These are phyloP conservation scores for Penicillium sp. DNA, from an alignment of 2,329 filamentous ascomycete species.

Conservation along the genomic window DNA sequence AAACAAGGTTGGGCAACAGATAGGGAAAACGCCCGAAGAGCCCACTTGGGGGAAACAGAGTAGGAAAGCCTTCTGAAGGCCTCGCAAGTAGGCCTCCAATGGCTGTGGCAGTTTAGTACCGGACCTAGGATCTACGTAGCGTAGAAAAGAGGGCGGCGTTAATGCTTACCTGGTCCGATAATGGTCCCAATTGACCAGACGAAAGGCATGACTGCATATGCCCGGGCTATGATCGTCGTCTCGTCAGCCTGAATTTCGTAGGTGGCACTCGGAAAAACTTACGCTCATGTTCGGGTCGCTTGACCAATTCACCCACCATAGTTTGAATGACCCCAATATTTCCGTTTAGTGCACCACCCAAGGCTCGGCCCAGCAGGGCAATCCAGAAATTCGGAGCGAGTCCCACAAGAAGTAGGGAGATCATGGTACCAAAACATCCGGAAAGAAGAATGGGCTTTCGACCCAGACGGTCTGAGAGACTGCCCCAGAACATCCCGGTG, in stretches of 20 bases:
- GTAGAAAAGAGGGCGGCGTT: no score
- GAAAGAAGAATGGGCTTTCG: slow-evolving; percentile 81
- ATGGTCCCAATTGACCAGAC: slow-evolving; percentile 91
- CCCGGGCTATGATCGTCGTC: slow-evolving; percentile 57
- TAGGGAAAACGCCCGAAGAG: slow-evolving; percentile 80
- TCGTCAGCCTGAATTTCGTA: slow-evolving; percentile 4
- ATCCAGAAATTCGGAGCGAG: slow-evolving; percentile 81
- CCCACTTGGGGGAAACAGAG: slow-evolving; percentile 62
- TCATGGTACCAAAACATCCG: slow-evolving; percentile 76
- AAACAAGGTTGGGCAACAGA: slow-evolving; percentile 83
- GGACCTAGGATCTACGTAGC: background rate
- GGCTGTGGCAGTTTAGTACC: slow-evolving; percentile 42
- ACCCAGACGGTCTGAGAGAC: slow-evolving; percentile 74
- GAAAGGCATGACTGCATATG: slow-evolving; percentile 90
- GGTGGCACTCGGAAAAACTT: slow-evolving; percentile 40
- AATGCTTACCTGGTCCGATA: slow-evolving; percentile 64
- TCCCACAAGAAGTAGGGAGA: slow-evolving; percentile 79
- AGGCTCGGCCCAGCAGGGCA: slow-evolving; percentile 69
- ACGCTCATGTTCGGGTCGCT: slow-evolving; percentile 81
- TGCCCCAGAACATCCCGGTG: slow-evolving; percentile 87
- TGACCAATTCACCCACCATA: slow-evolving; percentile 86
- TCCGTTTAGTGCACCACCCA: slow-evolving; percentile 82
- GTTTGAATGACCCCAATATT: slow-evolving; percentile 90
- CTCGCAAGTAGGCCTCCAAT: slow-evolving; percentile 85
- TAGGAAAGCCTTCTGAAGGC: slow-evolving; percentile 70